A percentile compares a stretch with the other conserved stretches of the same genome.
phyloP scores from a whole-genome alignment of 129 eudicot species.

The Artemisia tridentata region DNA sequence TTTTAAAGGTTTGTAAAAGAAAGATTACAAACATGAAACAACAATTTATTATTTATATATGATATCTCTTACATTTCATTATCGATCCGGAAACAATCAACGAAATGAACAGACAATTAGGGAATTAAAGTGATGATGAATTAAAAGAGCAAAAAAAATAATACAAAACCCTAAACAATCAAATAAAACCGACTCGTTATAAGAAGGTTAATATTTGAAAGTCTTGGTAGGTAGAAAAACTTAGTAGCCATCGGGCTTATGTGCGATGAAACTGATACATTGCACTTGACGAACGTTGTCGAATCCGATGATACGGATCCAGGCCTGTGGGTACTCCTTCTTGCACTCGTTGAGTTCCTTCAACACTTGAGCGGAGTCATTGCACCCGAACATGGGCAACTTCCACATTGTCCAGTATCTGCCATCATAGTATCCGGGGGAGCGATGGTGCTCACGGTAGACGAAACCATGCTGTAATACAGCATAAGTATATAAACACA shows the following conservation, averaged over 20 bases:
- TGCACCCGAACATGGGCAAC: constrained; percentile 80
- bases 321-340: constrained; percentile 57
- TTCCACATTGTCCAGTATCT: constrained; percentile 93
- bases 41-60: constrained; percentile 17
- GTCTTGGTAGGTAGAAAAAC: background rate
- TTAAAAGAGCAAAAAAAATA: constrained; percentile 10
- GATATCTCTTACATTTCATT: constrained; percentile 28
- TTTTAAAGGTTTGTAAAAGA: too few relatives aligned
- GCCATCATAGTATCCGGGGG: constrained; percentile 83
- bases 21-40: too few relatives aligned
- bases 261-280: constrained; percentile 63
- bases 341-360: constrained; percentile 47
- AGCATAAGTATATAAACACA: too few relatives aligned
- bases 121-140: background rate
- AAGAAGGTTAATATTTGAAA: constrained; percentile 22
- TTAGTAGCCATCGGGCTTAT: constrained; percentile 47
- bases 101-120: constrained; percentile 16
- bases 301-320: constrained; percentile 69
- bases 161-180: constrained; percentile 27
- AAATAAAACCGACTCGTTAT: constrained; percentile 23
- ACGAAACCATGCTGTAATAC: constrained; percentile 46
- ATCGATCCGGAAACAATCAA: constrained; percentile 30
- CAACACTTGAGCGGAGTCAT: constrained; percentile 55
- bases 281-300: constrained; percentile 74
- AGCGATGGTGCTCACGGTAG: constrained; percentile 56